Percentiles rank a stretch among this genome's conserved stretches.
phyloP scores from a whole-genome alignment of 352 stramenopile species.

The Elongisporangium senticosum region DNA sequence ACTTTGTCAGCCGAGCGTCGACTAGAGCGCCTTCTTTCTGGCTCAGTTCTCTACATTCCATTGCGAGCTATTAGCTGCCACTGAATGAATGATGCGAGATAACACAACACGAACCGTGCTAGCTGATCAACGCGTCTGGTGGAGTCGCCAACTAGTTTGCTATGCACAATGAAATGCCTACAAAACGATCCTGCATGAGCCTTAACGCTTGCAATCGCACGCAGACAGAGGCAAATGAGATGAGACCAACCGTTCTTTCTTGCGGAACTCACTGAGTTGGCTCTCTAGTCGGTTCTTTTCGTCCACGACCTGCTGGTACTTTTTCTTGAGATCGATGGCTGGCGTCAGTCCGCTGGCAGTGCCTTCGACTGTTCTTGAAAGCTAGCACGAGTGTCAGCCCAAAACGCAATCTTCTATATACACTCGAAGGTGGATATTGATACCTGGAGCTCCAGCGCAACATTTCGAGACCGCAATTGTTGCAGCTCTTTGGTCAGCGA shows the following conservation, averaged over 20 bases:
- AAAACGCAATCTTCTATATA: too few species aligned
- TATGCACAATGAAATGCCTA: slow-evolving; percentile 62
- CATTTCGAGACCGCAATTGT: slow-evolving; percentile 50
- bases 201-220: neutral
- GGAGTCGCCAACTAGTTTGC: slow-evolving; percentile 57
- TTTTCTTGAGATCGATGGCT: slow-evolving; percentile 54
- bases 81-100: neutral
- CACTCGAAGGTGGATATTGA: too few species aligned
- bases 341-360: slow-evolving; percentile 11
- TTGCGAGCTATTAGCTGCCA: neutral
- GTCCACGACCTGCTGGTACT: slow-evolving; percentile 49
- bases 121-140: slow-evolving; percentile 58
- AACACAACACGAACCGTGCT: slow-evolving; percentile 25
- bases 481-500: slow-evolving; percentile 47
- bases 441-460: slow-evolving; percentile 61
- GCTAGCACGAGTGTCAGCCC: neutral
- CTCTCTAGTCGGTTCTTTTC: slow-evolving; percentile 57
- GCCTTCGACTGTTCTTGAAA: slow-evolving; percentile 9
- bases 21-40: slow-evolving; percentile 51
- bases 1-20: slow-evolving; percentile 39
- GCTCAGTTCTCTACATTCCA: slow-evolving; percentile 31
- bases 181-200: neutral
- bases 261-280: slow-evolving; percentile 47
- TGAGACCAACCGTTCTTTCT: slow-evolving; percentile 39
- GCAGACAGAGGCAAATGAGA: neutral